Conservation (phyloP, 306 rosid species). For the Corylus americana region DNA sequence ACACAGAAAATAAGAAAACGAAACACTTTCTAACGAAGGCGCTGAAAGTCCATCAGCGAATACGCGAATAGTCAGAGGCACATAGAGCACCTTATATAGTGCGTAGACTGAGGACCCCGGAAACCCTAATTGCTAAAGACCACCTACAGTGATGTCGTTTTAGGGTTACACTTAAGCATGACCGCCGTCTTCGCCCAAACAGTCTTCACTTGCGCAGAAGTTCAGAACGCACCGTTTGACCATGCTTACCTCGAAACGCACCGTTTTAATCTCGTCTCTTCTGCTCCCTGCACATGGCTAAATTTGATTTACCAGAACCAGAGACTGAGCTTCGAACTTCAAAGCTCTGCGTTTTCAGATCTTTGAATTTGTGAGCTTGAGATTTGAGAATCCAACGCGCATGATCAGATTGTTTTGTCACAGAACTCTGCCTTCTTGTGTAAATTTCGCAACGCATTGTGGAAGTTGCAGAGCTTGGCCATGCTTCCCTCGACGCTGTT, state of each 20-base stretch:
- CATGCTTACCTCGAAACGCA: background rate
- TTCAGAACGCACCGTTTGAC: no score
- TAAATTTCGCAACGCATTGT: conserved; percentile 9
- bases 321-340: background rate
- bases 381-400: conserved; percentile 2
- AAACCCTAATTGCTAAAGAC: background rate
- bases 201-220: background rate
- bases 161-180: background rate
- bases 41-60: no score
- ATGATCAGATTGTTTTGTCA: conserved; percentile 28
- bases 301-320: background rate
- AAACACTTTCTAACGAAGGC: background rate
- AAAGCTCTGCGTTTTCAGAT: background rate
- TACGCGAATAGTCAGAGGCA: no score
- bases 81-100: background rate
- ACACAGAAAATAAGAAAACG: background rate
- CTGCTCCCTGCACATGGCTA: background rate
- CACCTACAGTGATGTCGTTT: background rate
- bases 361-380: background rate
- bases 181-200: background rate
- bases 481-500: conserved; percentile 5
- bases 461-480: background rate
- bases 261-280: background rate
- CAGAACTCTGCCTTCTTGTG: conserved; percentile 8
- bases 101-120: background rate